Evolutionary conservation across 2,329 filamentous ascomycete genomes (phyloP), one percentile per base, ranked within the genome.

Genomic region (Hymenoscyphus occultus): DNA sequence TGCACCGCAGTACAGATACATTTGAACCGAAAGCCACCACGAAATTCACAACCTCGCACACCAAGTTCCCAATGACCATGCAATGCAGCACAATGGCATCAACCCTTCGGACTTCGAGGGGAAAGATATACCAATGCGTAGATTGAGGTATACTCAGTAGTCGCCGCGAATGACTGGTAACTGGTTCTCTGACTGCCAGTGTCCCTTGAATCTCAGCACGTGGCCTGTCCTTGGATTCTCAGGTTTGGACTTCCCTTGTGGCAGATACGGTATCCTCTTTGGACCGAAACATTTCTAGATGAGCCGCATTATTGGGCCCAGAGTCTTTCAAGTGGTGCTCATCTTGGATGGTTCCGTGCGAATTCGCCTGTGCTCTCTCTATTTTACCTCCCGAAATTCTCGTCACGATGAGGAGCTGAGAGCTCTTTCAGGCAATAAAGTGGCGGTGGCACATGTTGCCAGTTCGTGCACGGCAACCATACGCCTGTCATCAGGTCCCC

Each of bases 371-470:
- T 19, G 14, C 42, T 7, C 13, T 45, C 6, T n/a, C 13, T 45
- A 45, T n/a, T 45, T 45, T 45, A n/a, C 10, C 48, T 22, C 22
- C 13, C 19, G 48, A 19, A 22, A 54, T 54, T 54, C 19, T 54
- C 48, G 48, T 54, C 48, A 54, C 19, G 10, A 54, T 22, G 48
- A 14, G 19, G 48, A 54, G 48, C 48, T 31, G 48, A 54, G n/a
- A 51, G 48, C 48, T 54, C 48, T 22, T 22, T 54, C 48, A 22
- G 48, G 48, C 48, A 54, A 48, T 28, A 54, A 54, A 22, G n/a
- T 22, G 45, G 45, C 45, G 19, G 45, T 51, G 45, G 19, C 45
- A 51, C 45, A 12, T 54, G 48, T 54, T 54, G 48, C 48, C 19
- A 54, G 4, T 54, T 35, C 19, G 19, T 22, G 19, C 12, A 13